Conservation (phyloP, 257 asterid species). For the Nicotiana tabacum region DNA sequence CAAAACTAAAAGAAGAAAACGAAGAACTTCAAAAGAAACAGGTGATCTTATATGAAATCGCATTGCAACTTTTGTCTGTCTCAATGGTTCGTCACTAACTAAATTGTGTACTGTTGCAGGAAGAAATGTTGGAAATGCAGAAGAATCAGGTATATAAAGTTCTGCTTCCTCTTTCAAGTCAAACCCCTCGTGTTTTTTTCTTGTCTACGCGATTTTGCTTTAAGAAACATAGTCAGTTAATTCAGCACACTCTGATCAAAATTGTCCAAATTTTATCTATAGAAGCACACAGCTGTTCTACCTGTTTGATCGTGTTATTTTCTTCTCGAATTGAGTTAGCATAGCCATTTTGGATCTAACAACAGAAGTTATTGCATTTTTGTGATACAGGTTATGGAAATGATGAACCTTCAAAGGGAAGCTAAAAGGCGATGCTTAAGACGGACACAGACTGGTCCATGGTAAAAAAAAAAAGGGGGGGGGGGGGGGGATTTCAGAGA, state of each 20-base stretch:
- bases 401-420: slow-evolving; percentile 50
- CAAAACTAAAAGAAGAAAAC: slow-evolving; percentile 85
- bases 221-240: neutral
- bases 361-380: neutral
- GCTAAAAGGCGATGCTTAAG: slow-evolving; percentile 66
- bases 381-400: slow-evolving; percentile 55
- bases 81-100: neutral
- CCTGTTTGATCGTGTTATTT: neutral
- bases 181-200: neutral
- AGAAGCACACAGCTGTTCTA: neutral
- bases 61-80: neutral
- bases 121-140: slow-evolving; percentile 40
- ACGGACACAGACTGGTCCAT: slow-evolving; percentile 85
- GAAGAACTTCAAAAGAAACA: slow-evolving; percentile 63
- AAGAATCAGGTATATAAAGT: slow-evolving; percentile 41
- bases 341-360: neutral
- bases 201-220: neutral
- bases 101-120: slow-evolving; percentile 23
- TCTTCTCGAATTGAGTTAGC: neutral
- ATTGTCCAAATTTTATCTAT: neutral
- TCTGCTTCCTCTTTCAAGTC: neutral
- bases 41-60: slow-evolving; percentile 25
- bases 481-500: neutral
- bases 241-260: neutral
- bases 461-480: slow-evolving; percentile 27